Evolutionary conservation across 2,329 filamentous ascomycete species (phyloP), one percentile per base, ranked within the genome.

Genomic region (Chrysoporthe deuterocubensis): DNA sequence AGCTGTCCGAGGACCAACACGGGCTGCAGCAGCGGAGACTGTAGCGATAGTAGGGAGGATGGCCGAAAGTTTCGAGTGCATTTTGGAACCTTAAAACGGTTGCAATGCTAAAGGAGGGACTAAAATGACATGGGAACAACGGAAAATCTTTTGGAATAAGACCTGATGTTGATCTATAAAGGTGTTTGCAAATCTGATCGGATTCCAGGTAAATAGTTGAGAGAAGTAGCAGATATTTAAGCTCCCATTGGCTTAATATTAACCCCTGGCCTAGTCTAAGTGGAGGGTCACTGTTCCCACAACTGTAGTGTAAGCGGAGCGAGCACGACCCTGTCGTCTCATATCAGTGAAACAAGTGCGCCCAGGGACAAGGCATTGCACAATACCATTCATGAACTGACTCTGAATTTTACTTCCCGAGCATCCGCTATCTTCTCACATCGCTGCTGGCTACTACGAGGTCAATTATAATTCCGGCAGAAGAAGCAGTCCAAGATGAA

Each of bases 311-410:
- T 43, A 44, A 56, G 58, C 66, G 56, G 42, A 50, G 44, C 54
- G 32, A 40, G 44, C 42, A 16, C 34, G 42, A 43, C 46, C 60
- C 42, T 46, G 26, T 56, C n/a, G 67, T 67, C 64, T 67, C 67
- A 69, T 69, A 67, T 69, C 21, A 50, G 40, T 69, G 67, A 69
- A 69, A 69, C 67, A 64, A 59, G 42, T 43, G 46, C 48, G 60
- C 42, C 48, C 67, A 62, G 43, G 63, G 44, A 21, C 61, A 14
- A 40, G 54, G 54, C 21, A 26, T 26, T 32, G 1, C 50, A 54
- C 50, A 34, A 16, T 5, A 13, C 4, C 16, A n/a, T 57, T 18
- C 11, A 40, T 57, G 34, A 57, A n/a, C 32, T 37, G 18, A 8
- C n/a, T 11, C 34, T 21, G 14, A 18, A 32, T 11, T 2, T 21